Conservation (phyloP, 2,329 filamentous ascomycete species). For the Zelopaecilomyces penicillatus region DNA sequence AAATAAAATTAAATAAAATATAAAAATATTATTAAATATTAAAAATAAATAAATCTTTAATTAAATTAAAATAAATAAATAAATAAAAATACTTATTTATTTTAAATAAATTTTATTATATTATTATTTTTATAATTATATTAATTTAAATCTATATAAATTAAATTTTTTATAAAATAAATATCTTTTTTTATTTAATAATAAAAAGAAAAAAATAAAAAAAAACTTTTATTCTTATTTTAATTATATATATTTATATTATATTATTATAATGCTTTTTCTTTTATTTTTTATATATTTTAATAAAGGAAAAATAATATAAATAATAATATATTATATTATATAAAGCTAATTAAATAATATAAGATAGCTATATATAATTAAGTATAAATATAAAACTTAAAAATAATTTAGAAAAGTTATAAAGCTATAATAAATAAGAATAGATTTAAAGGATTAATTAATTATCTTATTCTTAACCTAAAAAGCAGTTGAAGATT, state of each 20-base stretch:
- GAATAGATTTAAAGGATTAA: neutral
- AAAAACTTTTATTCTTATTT: neutral
- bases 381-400: neutral
- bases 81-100: neutral
- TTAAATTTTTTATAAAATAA: neutral
- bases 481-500: neutral
- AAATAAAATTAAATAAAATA: too few relatives aligned
- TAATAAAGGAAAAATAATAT: neutral
- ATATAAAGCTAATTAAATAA: neutral
- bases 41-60: too few relatives aligned
- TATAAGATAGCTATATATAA: neutral
- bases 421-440: too few relatives aligned
- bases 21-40: too few relatives aligned
- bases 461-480: neutral
- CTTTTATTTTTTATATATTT: neutral
- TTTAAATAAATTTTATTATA: neutral
- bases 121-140: neutral
- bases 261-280: neutral
- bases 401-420: too few relatives aligned
- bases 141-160: neutral
- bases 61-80: neutral
- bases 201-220: too few relatives aligned
- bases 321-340: neutral
- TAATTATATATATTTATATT: neutral
- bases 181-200: neutral